Base-by-base conservation (phyloP, 2,329 filamentous ascomycete genomes). In the Cladophialophora psammophila region DNA sequence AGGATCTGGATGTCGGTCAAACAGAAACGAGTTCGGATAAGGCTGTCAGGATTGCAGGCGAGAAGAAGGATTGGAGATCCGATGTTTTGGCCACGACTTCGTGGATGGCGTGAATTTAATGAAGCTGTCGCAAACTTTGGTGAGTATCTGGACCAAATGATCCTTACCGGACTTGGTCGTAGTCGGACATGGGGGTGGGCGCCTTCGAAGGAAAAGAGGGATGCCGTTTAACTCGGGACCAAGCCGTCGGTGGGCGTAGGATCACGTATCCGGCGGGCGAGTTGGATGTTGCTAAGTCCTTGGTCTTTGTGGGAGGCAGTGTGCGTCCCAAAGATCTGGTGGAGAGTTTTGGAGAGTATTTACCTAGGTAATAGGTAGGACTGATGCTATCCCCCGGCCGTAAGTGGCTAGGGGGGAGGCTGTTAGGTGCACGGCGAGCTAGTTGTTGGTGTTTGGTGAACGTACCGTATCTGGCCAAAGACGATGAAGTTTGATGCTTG, bases 211-310 rank as follows among this genome's bases (percentile, higher is more conserved):
- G 20, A 31, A 50, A 50, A 50, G 45, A 50, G 45, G 45, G 5
- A 13, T 31, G 20, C 45, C 45, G 9, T 31, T 61, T 35, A 32
- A 36, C 48, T 52, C 59, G 59, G 59, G 48, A 61, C 59, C 48
- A 35, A 26, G 59, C 59, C 50, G 48, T 61, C 59, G 35, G 45
- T 52, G 59, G 32, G 32, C 34, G 20, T 15, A 42, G 38, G 57
- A 35, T 50, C 38, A 36, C 31, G 31, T 48, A 48, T 60, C 42
- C 57, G 57, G 1, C 15, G 8, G 32, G 34, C 57, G 45, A 31
- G 12, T 50, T 18, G 45, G 18, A 50, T 50, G 20, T 31, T 50
- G 45, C 18, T 50, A 18, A 18, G 26, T 12, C 36, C 36, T 40
- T 9, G 36, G 36, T 50, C 2, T 7, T 50, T 26, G 9, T 12